Evolutionary conservation across 176 grass and related monocot species (phyloP), one percentile per base, ranked within the genome.

Genomic region (Pharus latifolius): DNA sequence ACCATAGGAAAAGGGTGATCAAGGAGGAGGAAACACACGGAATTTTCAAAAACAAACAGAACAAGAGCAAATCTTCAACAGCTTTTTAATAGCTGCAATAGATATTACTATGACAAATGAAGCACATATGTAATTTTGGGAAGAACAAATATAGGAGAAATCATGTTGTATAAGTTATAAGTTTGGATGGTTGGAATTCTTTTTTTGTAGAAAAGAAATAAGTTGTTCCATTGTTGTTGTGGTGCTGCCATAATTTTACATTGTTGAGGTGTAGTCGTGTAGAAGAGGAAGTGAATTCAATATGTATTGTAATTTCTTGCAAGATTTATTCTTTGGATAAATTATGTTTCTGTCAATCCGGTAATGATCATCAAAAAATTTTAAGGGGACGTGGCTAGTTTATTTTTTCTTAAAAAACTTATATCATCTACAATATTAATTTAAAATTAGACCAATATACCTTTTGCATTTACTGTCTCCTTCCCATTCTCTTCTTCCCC

Each of bases 131-230:
- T 74, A 54, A 48, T 14, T 28, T 56, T 56, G 32, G 56, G 32
- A 70, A 3, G 56, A 20, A 38, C 57, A 58, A 53, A 2, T 23
- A 57, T 49, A 56, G 38, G 55, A 69, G 38, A n/a, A n/a, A n/a
- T n/a, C 31, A 22, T 37, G 47, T 35, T 62, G 49, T n/a, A n/a
- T n/a, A n/a, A n/a, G n/a, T n/a, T 76, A 81, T 81, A 81, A 56
- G 51, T 59, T 76, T 76, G 41, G 27, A 63, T 75, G 7, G 40
- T 55, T 29, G 38, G 22, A 65, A 29, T 20, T 86, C 18, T 56
- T 76, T 80, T 80, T 70, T 86, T 77, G 80, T 80, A 70, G 80
- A 86, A 86, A 58, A 70, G 24, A 56, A 76, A 12, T 27, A 69
- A 37, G 64, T 50, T 76, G 1, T 80, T 56, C 38, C 55, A n/a